phyloP scores from a whole-genome alignment of 352 stramenopile species.

The Blastocystis sp. region DNA sequence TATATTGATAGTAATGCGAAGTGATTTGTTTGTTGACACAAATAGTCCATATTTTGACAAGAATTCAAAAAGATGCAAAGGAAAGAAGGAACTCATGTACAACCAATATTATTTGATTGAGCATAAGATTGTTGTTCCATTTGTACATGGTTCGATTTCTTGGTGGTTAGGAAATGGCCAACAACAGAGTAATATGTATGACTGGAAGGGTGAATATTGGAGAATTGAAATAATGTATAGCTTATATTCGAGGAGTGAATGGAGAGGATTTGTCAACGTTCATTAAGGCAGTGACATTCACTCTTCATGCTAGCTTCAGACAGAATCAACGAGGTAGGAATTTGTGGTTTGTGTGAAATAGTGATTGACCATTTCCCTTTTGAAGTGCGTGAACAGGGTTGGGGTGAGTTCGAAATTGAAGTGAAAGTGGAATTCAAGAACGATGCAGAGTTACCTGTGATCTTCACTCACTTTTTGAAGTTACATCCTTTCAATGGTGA shows the following conservation, averaged over 20 bases:
- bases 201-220: background rate
- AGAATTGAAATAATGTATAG: background rate
- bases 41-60: background rate
- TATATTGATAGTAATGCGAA: slow-evolving; percentile 31
- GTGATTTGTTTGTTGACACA: background rate
- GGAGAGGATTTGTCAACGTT: slow-evolving; percentile 48
- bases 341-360: background rate
- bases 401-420: slow-evolving; percentile 55
- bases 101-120: background rate
- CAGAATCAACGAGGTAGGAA: slow-evolving; percentile 21
- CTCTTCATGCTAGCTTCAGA: slow-evolving; percentile 21
- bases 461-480: slow-evolving; percentile 31
- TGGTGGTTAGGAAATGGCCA: slow-evolving; percentile 27
- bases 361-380: slow-evolving; percentile 50
- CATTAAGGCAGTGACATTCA: slow-evolving; percentile 47
- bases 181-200: slow-evolving; percentile 36
- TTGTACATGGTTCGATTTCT: slow-evolving; percentile 40
- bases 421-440: slow-evolving; percentile 58
- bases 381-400: slow-evolving; percentile 46
- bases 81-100: slow-evolving; percentile 7
- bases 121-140: slow-evolving; percentile 37
- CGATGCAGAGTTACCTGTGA: slow-evolving; percentile 3
- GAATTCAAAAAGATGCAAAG: background rate
- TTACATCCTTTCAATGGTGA: slow-evolving; percentile 51
- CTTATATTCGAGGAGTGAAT: slow-evolving; percentile 54